Base-by-base conservation (phyloP, 2,329 filamentous ascomycete species). In the Nothopassalora personata region DNA sequence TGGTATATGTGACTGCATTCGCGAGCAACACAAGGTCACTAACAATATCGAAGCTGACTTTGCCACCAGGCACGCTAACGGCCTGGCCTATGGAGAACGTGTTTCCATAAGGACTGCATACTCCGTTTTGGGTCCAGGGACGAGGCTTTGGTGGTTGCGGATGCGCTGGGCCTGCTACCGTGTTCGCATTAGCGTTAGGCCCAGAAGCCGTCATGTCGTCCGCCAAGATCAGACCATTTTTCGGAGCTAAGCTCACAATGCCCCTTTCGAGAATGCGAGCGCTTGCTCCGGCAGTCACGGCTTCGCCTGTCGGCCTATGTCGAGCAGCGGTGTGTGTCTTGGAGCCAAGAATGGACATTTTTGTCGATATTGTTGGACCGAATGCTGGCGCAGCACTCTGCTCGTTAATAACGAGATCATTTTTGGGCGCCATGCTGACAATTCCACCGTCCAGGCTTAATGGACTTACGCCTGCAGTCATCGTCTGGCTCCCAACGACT, bases 301-400 rank as follows among this genome's bases (percentile, higher is more conserved):
- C 36, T 43, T 43, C 13, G 6, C 5, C 11, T 18, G 5, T 8
- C 4, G 36, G 15, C 7, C 36, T 13, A 4, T 4, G 9, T n/a
- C 36, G 48, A 39, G 27, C 27, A 49, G 45, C 54, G 45, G 58
- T 60, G 34, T 57, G 49, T 39, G 46, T 54, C 18, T 54, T 48
- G 36, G 45, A n/a, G 1, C 54, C 49, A 43, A 57, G 34, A 3
- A 19, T 57, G 49, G 49, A 57, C 8, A n/a, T 13, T 39, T 13
- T 39, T n/a, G n/a, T n/a, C n/a, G n/a, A n/a, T n/a, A n/a, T n/a
- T n/a, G n/a, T n/a, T n/a, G n/a, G n/a, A 10, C 15, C 36, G 13
- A 8, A 15, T 15, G 36, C 15, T 10, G 36, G 36, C 13, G 5
- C 36, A 39, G 36, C 36, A 13, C 36, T 15, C 5, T 13, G 8